Conservation (phyloP, 2,329 filamentous ascomycete species). For the Pseudopyrenochaeta lycopersici region DNA sequence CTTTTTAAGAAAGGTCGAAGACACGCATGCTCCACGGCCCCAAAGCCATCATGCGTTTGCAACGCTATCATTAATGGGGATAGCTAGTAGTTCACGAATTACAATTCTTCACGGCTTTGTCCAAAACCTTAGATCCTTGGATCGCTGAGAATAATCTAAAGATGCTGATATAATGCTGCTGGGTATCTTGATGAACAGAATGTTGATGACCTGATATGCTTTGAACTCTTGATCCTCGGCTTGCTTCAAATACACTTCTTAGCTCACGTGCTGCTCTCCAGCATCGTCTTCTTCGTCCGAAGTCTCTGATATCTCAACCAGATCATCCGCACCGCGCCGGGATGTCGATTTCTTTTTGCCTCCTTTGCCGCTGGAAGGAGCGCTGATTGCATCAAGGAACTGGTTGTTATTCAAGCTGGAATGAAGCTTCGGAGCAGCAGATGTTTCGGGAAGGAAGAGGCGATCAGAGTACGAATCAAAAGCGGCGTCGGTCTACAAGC, state of each 20-base stretch:
- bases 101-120: not conserved
- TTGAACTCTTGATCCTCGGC: not conserved
- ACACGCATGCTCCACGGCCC: too few species aligned
- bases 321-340: constrained; percentile 31
- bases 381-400: constrained; percentile 71
- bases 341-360: constrained; percentile 50
- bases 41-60: too few species aligned
- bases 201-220: not conserved
- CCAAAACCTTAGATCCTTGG: too few species aligned
- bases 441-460: constrained; percentile 65
- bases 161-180: constrained; percentile 5
- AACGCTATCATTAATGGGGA: too few species aligned
- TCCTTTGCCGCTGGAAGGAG: constrained; percentile 53
- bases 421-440: constrained; percentile 58
- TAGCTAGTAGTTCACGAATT: too few species aligned
- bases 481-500: constrained; percentile 67
- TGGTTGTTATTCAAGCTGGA: constrained; percentile 65
- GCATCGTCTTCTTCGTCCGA: constrained; percentile 34
- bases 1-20: too few species aligned
- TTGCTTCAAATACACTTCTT: not conserved
- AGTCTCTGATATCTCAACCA: constrained; percentile 45
- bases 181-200: constrained; percentile 13
- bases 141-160: too few species aligned
- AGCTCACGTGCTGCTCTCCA: constrained; percentile 6
- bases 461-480: constrained; percentile 80